These are phyloP conservation scores for Pseudopithomyces maydicus DNA, from an alignment of 2,329 filamentous ascomycete genomes.

Conservation along the genomic window DNA sequence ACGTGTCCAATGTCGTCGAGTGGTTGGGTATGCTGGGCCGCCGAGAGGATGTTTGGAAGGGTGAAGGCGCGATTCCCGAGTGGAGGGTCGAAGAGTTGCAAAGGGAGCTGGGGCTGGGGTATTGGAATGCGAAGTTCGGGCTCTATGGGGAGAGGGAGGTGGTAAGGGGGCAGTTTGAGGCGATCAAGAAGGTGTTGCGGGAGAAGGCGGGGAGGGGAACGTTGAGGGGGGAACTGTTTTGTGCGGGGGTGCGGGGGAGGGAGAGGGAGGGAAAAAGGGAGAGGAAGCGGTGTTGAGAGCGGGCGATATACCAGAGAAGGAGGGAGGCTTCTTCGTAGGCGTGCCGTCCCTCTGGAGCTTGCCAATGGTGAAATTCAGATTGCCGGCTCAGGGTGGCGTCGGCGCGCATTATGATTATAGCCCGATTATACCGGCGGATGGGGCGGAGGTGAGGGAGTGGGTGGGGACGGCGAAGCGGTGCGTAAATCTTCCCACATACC, in stretches of 20 bases:
- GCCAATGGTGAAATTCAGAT: constrained; percentile 39
- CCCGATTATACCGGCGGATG: constrained; percentile 38
- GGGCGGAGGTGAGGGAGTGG: constrained; percentile 51
- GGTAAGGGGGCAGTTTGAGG: constrained; percentile 52
- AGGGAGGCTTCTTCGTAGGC: constrained; percentile 39
- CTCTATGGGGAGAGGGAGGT: constrained; percentile 51
- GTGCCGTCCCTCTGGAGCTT: constrained; percentile 37
- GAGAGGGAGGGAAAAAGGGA: too few relatives aligned
- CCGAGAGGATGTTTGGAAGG: constrained; percentile 52
- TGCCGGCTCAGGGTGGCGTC: constrained; percentile 34
- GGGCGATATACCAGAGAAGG: constrained; percentile 30
- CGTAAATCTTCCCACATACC: too few relatives aligned
- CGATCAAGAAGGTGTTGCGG: constrained; percentile 44
- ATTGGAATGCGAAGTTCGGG: constrained; percentile 54
- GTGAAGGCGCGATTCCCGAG: constrained; percentile 52
- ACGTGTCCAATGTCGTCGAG: constrained; percentile 54
- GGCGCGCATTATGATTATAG: constrained; percentile 40
- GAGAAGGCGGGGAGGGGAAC: constrained; percentile 46
- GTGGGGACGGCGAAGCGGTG: constrained; percentile 45
- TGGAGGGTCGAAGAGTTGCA: constrained; percentile 53
- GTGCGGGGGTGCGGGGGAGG: constrained; percentile 39
- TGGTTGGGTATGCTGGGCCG: constrained; percentile 52
- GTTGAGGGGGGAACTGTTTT: constrained; percentile 46
- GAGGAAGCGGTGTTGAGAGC: constrained; percentile 49
- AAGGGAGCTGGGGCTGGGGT: constrained; percentile 48